Percentiles rank a stretch among this genome's conserved stretches.
Conservation (phyloP, 331 rosid species). For the Cydonia oblonga region DNA sequence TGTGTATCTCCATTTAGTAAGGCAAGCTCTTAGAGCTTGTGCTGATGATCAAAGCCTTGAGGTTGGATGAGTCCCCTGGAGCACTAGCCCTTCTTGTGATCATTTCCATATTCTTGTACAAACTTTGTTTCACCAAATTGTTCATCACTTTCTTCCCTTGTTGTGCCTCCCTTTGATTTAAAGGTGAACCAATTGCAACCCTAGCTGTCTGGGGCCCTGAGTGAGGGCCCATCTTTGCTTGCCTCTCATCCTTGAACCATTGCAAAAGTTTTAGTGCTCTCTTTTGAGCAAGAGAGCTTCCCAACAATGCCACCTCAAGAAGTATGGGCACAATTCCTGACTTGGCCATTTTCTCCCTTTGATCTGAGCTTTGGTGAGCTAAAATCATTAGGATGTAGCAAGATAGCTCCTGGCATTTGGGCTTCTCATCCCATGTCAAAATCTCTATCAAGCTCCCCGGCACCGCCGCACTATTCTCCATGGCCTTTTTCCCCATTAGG, state of each 20-base stretch:
- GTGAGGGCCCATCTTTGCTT: conserved; percentile 66
- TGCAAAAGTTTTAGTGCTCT: conserved; percentile 70
- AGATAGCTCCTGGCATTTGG: conserved; percentile 72
- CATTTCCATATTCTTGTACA: conserved; percentile 69
- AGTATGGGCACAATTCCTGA: conserved; percentile 67
- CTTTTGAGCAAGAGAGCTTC: conserved; percentile 78
- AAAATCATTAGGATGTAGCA: conserved; percentile 79
- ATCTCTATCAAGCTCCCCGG: conserved; percentile 58
- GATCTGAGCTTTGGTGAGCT: conserved; percentile 80
- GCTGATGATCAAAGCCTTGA: conserved; percentile 65
- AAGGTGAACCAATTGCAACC: conserved; percentile 34
- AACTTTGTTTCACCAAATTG: conserved; percentile 78
- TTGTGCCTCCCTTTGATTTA: conserved; percentile 39
- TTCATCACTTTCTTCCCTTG: conserved; percentile 87
- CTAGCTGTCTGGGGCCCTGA: conserved; percentile 85
- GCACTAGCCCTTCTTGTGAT: conserved; percentile 69
- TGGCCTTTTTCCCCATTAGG: conserved; percentile 65
- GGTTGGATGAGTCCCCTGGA: conserved; percentile 40
- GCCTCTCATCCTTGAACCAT: conserved; percentile 87
- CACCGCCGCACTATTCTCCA: conserved; percentile 53
- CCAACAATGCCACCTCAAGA: conserved; percentile 69
- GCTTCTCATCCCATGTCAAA: conserved; percentile 79
- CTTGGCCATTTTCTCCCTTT: conserved; percentile 60
- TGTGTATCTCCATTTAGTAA: conserved; percentile 24
- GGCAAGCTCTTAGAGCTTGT: conserved; percentile 93